Percentiles rank a stretch among this genome's conserved stretches.
These are phyloP conservation scores for Aschersonia sp. DNA, from an alignment of 2,329 filamentous ascomycete genomes.

Conservation along the genomic window DNA sequence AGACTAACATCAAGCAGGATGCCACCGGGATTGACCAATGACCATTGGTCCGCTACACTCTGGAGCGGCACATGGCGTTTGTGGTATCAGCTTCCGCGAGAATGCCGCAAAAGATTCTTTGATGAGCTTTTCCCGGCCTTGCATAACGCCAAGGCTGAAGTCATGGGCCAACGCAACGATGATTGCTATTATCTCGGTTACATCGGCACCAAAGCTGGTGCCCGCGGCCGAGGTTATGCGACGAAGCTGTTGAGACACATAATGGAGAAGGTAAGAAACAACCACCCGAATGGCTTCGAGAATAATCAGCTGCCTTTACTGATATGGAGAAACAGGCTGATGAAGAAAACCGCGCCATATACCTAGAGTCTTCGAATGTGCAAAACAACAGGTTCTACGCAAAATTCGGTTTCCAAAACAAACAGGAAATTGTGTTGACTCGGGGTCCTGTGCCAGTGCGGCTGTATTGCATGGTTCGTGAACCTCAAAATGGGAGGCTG, in stretches of 20 bases:
- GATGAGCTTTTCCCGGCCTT: slow-evolving; percentile 63
- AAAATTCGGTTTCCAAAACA: slow-evolving; percentile 58
- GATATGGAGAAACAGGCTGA: slow-evolving; percentile 39
- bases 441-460: slow-evolving; percentile 43
- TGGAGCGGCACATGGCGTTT: slow-evolving; percentile 68
- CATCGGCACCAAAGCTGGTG: slow-evolving; percentile 58
- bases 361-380: slow-evolving; percentile 63
- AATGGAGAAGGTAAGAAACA: slow-evolving; percentile 36
- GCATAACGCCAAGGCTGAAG: slow-evolving; percentile 53
- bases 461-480: slow-evolving; percentile 71
- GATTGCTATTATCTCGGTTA: slow-evolving; percentile 75
- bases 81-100: slow-evolving; percentile 56
- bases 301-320: not conserved
- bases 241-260: slow-evolving; percentile 58
- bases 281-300: not conserved
- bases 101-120: slow-evolving; percentile 64
- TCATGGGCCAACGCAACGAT: slow-evolving; percentile 52
- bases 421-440: slow-evolving; percentile 47
- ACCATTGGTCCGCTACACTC: slow-evolving; percentile 57
- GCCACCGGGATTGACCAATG: slow-evolving; percentile 59
- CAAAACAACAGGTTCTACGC: slow-evolving; percentile 59
- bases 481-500: slow-evolving; percentile 34
- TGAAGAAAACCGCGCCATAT: slow-evolving; percentile 50
- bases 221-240: slow-evolving; percentile 60
- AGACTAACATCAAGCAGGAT: slow-evolving; percentile 36